Percentiles rank a stretch among this genome's conserved stretches.
These are phyloP conservation scores for Tolypocladium nubicola DNA, from an alignment of 2,329 filamentous ascomycete genomes.

Conservation along the genomic window DNA sequence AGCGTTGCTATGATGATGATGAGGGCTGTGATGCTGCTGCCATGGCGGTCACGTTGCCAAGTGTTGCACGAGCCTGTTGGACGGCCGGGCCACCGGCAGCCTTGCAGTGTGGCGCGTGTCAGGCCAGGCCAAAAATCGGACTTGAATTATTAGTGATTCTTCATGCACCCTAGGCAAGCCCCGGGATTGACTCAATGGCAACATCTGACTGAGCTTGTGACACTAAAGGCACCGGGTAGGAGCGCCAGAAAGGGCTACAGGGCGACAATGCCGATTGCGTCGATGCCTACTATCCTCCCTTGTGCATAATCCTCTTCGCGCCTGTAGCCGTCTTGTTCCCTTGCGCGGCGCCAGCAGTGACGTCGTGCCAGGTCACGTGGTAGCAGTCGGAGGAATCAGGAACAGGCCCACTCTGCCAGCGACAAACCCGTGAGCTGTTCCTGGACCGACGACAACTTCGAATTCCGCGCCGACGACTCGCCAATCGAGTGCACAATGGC, in stretches of 20 bases:
- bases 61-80: background rate
- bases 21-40: background rate
- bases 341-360: background rate
- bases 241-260: background rate
- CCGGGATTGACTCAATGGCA: background rate
- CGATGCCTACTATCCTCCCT: background rate
- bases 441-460: slow-evolving; percentile 9
- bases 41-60: background rate
- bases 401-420: slow-evolving; percentile 3
- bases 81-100: background rate
- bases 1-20: background rate
- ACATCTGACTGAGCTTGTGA: background rate
- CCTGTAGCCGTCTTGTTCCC: no score
- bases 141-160: background rate
- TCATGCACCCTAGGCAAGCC: no score
- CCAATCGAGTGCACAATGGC: slow-evolving; percentile 43
- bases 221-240: background rate
- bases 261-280: background rate
- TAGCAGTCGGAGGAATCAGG: slow-evolving; percentile 2
- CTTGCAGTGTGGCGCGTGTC: background rate
- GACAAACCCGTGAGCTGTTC: slow-evolving; percentile 1
- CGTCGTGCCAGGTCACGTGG: slow-evolving; percentile 5
- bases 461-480: slow-evolving; percentile 14
- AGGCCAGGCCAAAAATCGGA: background rate
- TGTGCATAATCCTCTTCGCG: background rate